Evolutionary conservation across 2,329 filamentous ascomycete species (phyloP).

Genomic region (Cladophialophora carrionii): DNA sequence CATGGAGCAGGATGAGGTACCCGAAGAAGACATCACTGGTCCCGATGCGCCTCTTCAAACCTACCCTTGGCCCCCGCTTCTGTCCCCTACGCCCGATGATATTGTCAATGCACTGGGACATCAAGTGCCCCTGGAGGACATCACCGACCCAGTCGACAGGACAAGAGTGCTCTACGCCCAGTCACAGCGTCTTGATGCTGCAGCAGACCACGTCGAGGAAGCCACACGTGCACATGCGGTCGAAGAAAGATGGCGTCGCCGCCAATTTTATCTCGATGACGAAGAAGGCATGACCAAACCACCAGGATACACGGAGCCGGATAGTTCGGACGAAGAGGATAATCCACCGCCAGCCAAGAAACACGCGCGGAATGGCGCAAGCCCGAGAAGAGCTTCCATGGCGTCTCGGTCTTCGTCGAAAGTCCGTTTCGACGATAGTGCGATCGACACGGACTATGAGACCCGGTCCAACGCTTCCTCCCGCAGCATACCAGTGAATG

Average conservation of each 20-base stretch:
- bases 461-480: constrained; percentile 74
- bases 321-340: constrained; percentile 46
- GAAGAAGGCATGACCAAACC: constrained; percentile 75
- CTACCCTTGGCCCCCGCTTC: constrained; percentile 31
- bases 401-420: constrained; percentile 76
- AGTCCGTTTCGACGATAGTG: constrained; percentile 73
- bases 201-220: constrained; percentile 45
- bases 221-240: constrained; percentile 51
- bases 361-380: constrained; percentile 11
- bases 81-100: constrained; percentile 40
- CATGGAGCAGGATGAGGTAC: constrained; percentile 27
- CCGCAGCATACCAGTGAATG: constrained; percentile 64
- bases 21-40: constrained; percentile 28
- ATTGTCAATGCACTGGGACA: constrained; percentile 49
- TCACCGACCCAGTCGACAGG: constrained; percentile 49
- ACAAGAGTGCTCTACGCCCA: constrained; percentile 47
- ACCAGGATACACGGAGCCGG: constrained; percentile 59
- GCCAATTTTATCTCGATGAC: constrained; percentile 81
- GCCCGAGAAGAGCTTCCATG: constrained; percentile 48
- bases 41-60: constrained; percentile 33
- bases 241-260: constrained; percentile 73
- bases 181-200: constrained; percentile 46
- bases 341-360: constrained; percentile 30
- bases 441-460: constrained; percentile 68
- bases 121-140: constrained; percentile 48